Evolutionary conservation across 371 early-diverging fungal species (phyloP).

Genomic region (Dichotomocladium elegans): DNA sequence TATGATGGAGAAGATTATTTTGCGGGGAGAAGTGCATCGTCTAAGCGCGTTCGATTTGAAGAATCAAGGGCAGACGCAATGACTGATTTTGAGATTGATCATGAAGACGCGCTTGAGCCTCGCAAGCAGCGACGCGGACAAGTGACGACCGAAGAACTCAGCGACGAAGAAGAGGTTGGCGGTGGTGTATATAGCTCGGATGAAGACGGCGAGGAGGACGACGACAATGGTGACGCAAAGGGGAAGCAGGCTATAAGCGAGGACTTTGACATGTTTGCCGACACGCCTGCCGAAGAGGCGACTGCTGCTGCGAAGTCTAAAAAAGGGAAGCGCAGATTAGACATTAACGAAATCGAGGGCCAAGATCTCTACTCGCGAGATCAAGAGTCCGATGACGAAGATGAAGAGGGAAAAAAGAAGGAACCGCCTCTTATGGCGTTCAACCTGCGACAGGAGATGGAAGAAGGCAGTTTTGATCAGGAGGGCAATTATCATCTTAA

Average conservation of each 20-base stretch:
- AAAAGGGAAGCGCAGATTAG: constrained; percentile 21
- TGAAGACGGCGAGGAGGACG: constrained; percentile 37
- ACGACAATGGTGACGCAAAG: constrained; percentile 17
- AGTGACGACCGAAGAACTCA: constrained; percentile 48
- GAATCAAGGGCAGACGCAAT: constrained; percentile 4
- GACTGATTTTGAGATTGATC: constrained; percentile 43
- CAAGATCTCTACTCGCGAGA: constrained; percentile 44
- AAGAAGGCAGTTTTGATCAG: constrained; percentile 84
- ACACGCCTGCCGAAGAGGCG: constrained; percentile 14
- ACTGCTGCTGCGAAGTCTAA: background rate
- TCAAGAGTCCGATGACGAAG: constrained; percentile 40
- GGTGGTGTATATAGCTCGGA: constrained; percentile 45
- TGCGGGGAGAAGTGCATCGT: constrained; percentile 9
- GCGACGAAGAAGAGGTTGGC: constrained; percentile 55
- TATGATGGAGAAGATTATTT: constrained; percentile 19
- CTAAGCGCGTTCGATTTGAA: constrained; percentile 39
- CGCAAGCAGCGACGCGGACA: constrained; percentile 49
- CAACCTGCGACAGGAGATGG: constrained; percentile 85
- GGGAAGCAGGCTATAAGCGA: constrained; percentile 30
- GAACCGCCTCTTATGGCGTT: constrained; percentile 74
- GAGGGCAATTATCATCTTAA: constrained; percentile 79
- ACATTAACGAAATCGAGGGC: constrained; percentile 48
- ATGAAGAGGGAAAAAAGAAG: constrained; percentile 40
- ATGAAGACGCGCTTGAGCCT: constrained; percentile 42
- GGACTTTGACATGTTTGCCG: constrained; percentile 66